These are phyloP conservation scores for Pilaira anomala DNA, from an alignment of 192 early-diverging fungal species.

Conservation along the genomic window DNA sequence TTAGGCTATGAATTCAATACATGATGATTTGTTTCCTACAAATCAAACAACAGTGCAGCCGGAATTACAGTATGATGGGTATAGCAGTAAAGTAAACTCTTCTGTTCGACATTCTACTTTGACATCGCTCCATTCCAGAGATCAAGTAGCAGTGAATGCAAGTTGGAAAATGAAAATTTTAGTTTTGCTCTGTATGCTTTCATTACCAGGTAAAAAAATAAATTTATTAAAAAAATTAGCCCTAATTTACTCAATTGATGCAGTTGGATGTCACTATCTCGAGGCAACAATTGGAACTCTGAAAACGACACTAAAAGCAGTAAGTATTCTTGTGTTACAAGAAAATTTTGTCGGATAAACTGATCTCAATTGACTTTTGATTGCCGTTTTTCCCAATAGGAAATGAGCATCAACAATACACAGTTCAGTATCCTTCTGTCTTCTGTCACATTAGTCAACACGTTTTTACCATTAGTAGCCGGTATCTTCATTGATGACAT, in stretches of 20 bases:
- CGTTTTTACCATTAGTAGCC: constrained; percentile 51
- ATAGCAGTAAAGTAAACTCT: too few species aligned
- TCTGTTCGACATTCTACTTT: not conserved
- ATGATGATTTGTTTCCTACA: too few species aligned
- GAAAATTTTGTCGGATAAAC: not conserved
- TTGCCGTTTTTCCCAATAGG: constrained; percentile 35
- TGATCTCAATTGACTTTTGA: not conserved
- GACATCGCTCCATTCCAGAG: not conserved
- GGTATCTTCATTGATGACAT: constrained; percentile 54
- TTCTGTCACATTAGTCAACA: constrained; percentile 58
- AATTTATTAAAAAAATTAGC: not conserved
- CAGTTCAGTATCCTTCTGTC: constrained; percentile 65
- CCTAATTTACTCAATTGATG: not conserved
- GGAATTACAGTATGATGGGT: too few species aligned
- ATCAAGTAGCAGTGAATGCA: not conserved
- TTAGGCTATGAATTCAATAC: too few species aligned
- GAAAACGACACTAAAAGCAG: constrained; percentile 24
- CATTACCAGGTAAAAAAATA: constrained; percentile 15
- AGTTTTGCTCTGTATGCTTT: constrained; percentile 24
- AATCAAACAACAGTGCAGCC: too few species aligned
- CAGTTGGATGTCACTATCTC: constrained; percentile 25
- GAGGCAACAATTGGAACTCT: constrained; percentile 27
- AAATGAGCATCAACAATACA: constrained; percentile 55
- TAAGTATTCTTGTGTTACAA: constrained; percentile 13
- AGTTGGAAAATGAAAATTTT: constrained; percentile 11